These are phyloP conservation scores for Stephania yunnanensis DNA, from an alignment of 164 flowering plant species.

Conservation along the genomic window DNA sequence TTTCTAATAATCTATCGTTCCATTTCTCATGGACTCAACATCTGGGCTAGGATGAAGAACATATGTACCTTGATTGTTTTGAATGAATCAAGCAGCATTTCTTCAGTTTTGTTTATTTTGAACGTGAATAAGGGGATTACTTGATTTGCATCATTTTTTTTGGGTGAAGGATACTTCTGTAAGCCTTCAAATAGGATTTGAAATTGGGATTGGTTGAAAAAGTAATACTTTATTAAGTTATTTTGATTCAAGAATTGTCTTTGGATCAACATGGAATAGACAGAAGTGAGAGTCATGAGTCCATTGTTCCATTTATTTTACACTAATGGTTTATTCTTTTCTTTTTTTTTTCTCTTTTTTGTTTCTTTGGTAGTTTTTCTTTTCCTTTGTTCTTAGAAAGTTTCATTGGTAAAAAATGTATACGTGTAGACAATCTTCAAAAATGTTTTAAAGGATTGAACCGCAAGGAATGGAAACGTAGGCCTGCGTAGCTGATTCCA, in stretches of 20 bases:
- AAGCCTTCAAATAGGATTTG: not conserved
- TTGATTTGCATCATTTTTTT: not conserved
- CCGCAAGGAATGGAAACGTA: no score
- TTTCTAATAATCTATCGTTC: no score
- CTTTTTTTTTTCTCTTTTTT: no score
- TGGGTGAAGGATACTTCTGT: not conserved
- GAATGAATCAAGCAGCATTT: not conserved
- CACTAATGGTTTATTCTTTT: not conserved
- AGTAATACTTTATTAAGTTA: not conserved
- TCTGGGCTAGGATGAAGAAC: not conserved
- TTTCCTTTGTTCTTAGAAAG: not conserved
- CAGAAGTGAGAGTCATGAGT: not conserved
- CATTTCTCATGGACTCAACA: not conserved
- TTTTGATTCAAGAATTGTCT: not conserved
- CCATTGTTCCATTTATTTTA: not conserved
- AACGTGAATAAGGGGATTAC: not conserved
- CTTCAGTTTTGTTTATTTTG: not conserved
- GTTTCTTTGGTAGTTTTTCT: not conserved
- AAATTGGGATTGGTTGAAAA: not conserved
- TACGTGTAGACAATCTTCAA: no score
- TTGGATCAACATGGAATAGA: not conserved
- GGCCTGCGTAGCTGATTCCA: no score
- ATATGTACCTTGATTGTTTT: not conserved
- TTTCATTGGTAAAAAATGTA: not conserved
- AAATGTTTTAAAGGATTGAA: no score